Percentiles rank a stretch among this genome's conserved stretches.
These are phyloP conservation scores for Xerocomellus amylosporus DNA, from an alignment of 768 basidiomycete genomes.

Conservation along the genomic window DNA sequence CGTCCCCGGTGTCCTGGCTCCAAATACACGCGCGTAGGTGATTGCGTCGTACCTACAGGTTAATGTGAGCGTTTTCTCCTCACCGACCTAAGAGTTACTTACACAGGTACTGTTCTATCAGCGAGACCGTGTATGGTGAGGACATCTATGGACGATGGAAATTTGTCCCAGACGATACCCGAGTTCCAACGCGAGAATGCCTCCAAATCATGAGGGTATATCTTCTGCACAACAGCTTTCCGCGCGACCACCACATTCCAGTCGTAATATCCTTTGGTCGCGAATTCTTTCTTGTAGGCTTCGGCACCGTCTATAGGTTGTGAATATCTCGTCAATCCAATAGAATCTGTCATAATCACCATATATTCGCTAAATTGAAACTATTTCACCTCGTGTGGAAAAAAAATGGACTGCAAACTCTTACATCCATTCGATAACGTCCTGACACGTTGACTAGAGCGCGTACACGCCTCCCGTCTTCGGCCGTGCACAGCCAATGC, in stretches of 20 bases:
- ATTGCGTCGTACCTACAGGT: slow-evolving; percentile 61
- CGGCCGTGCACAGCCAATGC: slow-evolving; percentile 64
- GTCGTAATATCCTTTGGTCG: slow-evolving; percentile 56
- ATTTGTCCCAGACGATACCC: slow-evolving; percentile 62
- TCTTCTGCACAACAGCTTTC: slow-evolving; percentile 47
- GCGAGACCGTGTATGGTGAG: slow-evolving; percentile 74
- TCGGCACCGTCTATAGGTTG: slow-evolving; percentile 18
- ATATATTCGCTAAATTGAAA: slow-evolving; percentile 23
- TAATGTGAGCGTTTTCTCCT: background rate
- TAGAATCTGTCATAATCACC: slow-evolving; percentile 14
- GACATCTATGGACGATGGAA: slow-evolving; percentile 63
- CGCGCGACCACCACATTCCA: slow-evolving; percentile 68
- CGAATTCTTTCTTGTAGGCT: slow-evolving; percentile 50
- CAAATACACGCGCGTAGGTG: slow-evolving; percentile 63
- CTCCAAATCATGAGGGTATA: slow-evolving; percentile 59
- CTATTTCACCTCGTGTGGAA: slow-evolving; percentile 4
- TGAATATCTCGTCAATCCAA: background rate
- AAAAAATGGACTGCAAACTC: slow-evolving; percentile 23
- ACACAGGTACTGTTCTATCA: slow-evolving; percentile 71
- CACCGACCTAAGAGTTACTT: slow-evolving; percentile 27
- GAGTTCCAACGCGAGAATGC: slow-evolving; percentile 65
- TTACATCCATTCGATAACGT: slow-evolving; percentile 75
- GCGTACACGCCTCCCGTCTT: slow-evolving; percentile 53
- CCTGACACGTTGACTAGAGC: slow-evolving; percentile 74
- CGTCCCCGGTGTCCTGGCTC: slow-evolving; percentile 58